Percentiles rank a stretch among this genome's conserved stretches.
These are phyloP conservation scores for Camillea tinctor DNA, from an alignment of 2,329 filamentous ascomycete species.

Conservation along the genomic window DNA sequence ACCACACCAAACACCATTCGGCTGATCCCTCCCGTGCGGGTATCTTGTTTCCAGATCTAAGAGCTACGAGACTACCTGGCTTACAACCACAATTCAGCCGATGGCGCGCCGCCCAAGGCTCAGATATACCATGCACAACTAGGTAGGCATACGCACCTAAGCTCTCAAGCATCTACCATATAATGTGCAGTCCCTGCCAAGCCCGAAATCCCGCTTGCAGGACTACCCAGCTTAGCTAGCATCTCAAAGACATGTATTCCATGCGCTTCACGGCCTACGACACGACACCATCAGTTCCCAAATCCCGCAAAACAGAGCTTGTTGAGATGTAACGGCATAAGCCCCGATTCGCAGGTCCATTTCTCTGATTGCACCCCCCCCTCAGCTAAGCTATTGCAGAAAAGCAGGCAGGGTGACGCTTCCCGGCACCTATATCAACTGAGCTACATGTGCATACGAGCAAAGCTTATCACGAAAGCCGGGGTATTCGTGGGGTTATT, in stretches of 20 bases:
- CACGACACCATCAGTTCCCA: slow-evolving; percentile 12
- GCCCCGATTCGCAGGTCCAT: slow-evolving; percentile 10
- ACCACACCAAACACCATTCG: not conserved
- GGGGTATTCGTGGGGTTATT: not conserved
- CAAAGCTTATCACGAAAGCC: slow-evolving; percentile 2
- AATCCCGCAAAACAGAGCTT: slow-evolving; percentile 2
- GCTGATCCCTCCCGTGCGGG: not conserved
- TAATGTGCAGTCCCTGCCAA: slow-evolving; percentile 10
- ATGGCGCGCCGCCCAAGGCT: not conserved
- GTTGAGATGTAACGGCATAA: not conserved
- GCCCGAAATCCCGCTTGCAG: slow-evolving; percentile 4
- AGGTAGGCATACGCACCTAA: too few species aligned
- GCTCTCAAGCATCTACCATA: not conserved
- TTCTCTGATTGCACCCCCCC: not conserved
- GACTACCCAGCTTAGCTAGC: not conserved
- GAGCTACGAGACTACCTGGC: not conserved
- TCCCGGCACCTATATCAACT: not conserved
- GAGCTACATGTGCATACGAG: not conserved
- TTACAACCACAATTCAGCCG: not conserved
- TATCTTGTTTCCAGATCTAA: not conserved
- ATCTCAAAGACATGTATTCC: not conserved
- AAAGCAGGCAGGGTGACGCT: not conserved
- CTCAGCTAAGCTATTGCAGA: not conserved
- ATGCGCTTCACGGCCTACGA: not conserved
- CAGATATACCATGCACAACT: not conserved